Conservation (phyloP, 371 early-diverging fungal genomes). For the Neoconidiobolus thromboides region DNA sequence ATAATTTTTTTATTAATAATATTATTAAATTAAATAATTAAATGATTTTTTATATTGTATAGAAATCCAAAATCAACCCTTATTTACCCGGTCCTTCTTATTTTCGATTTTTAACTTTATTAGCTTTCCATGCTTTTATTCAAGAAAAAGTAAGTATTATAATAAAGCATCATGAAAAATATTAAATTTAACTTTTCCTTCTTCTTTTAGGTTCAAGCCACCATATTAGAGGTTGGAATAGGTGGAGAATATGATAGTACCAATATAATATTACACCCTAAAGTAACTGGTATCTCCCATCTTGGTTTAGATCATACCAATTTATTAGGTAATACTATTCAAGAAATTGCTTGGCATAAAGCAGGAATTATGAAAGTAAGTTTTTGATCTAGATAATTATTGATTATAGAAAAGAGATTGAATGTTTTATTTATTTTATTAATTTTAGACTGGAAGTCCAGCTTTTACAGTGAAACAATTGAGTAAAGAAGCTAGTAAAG, state of each 20-base stretch:
- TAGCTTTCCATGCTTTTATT: slow-evolving; percentile 77
- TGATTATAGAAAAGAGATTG: background rate
- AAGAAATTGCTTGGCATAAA: slow-evolving; percentile 85
- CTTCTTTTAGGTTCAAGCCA: slow-evolving; percentile 40
- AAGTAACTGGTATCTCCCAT: slow-evolving; percentile 62
- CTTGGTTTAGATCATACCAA: slow-evolving; percentile 63
- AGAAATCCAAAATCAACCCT: background rate
- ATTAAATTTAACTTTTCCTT: background rate
- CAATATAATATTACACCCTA: slow-evolving; percentile 46
- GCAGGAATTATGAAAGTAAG: slow-evolving; percentile 69
- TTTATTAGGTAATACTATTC: slow-evolving; percentile 51
- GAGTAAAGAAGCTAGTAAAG: slow-evolving; percentile 38
- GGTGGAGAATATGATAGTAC: slow-evolving; percentile 78
- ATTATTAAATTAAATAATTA: background rate
- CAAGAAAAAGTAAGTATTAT: slow-evolving; percentile 31
- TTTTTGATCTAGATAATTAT: no score
- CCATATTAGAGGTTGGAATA: slow-evolving; percentile 64
- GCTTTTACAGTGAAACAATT: slow-evolving; percentile 46
- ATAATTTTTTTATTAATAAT: no score
- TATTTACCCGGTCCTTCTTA: slow-evolving; percentile 49
- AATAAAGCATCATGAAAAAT: background rate
- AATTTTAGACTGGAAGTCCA: slow-evolving; percentile 29
- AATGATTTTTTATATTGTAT: background rate
- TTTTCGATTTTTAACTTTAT: slow-evolving; percentile 73
- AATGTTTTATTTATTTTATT: background rate